A percentile compares a stretch with the other conserved stretches of the same genome.
Conservation (phyloP, 352 stramenopile genomes). For the Nothophytophthora sp. region DNA sequence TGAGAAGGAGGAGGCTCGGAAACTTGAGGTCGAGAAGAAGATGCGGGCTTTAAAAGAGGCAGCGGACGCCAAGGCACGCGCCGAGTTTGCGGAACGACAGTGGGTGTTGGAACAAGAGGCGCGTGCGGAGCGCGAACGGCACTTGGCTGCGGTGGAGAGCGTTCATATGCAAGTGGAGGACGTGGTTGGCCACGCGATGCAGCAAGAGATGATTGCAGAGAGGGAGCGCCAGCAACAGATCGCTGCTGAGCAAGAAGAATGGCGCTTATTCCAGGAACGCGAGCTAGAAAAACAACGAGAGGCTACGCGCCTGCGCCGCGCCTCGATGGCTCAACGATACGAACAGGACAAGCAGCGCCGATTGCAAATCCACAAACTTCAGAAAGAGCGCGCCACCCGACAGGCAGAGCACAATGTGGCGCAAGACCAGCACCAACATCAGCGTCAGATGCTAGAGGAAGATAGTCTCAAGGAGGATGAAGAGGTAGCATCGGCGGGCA, state of each 20-base stretch:
- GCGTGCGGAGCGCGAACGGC: slow-evolving; percentile 34
- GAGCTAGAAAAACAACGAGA: slow-evolving; percentile 54
- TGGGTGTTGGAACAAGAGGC: slow-evolving; percentile 40
- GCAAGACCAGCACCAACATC: slow-evolving; percentile 11
- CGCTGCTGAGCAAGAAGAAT: slow-evolving; percentile 57
- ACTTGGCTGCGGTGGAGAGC: slow-evolving; percentile 33
- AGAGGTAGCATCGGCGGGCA: not conserved
- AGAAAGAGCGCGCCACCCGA: slow-evolving; percentile 47
- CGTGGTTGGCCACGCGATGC: slow-evolving; percentile 28
- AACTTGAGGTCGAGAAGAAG: slow-evolving; percentile 45
- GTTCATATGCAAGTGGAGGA: slow-evolving; percentile 58
- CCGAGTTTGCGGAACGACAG: slow-evolving; percentile 45
- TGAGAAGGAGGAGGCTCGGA: slow-evolving; percentile 46
- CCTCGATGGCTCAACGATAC: slow-evolving; percentile 61
- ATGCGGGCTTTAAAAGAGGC: slow-evolving; percentile 69
- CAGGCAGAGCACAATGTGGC: slow-evolving; percentile 17
- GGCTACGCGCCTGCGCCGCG: slow-evolving; percentile 44
- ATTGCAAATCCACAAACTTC: slow-evolving; percentile 67
- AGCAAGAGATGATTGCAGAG: slow-evolving; percentile 40
- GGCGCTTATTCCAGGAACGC: slow-evolving; percentile 51
- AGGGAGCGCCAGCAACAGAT: slow-evolving; percentile 48
- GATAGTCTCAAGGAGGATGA: not conserved
- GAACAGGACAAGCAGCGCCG: slow-evolving; percentile 61
- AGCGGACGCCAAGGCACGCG: slow-evolving; percentile 52
- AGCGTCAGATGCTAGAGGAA: not conserved